Percentiles rank a stretch among this genome's conserved stretches.
Evolutionary conservation across 257 asterid species (phyloP).

Genomic region (Rubia yunnanensis): DNA sequence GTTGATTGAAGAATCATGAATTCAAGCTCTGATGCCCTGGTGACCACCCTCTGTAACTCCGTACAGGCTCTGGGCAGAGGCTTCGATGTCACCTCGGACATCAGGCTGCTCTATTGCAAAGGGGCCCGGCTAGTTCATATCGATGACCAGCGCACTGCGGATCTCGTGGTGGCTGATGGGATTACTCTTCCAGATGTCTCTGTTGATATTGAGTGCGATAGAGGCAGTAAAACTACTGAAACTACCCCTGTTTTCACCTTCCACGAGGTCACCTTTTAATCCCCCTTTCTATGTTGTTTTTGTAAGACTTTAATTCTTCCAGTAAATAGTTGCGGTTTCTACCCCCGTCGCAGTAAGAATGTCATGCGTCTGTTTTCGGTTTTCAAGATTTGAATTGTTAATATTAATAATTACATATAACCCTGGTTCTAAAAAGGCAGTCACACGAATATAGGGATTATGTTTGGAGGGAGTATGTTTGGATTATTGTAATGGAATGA

Average conservation of each 20-base stretch:
- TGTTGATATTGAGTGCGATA: constrained; percentile 55
- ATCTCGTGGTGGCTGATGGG: constrained; percentile 52
- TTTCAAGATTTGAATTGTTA: neutral
- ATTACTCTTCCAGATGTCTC: constrained; percentile 67
- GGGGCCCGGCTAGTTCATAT: constrained; percentile 70
- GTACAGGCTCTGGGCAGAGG: constrained; percentile 98
- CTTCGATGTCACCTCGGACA: constrained; percentile 95
- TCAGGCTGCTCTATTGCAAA: constrained; percentile 85
- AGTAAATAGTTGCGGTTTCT: neutral
- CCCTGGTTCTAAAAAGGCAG: too few relatives aligned
- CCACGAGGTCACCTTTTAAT: constrained; percentile 50
- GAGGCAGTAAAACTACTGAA: constrained; percentile 36
- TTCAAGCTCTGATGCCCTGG: constrained; percentile 37
- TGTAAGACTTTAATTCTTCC: neutral
- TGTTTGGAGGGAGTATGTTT: neutral
- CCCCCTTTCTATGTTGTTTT: neutral
- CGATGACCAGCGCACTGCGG: constrained; percentile 45
- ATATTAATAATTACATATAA: too few relatives aligned
- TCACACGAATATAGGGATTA: too few relatives aligned
- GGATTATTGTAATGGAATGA: neutral
- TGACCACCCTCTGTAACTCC: constrained; percentile 75
- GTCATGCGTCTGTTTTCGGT: too few relatives aligned
- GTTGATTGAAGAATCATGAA: constrained; percentile 3
- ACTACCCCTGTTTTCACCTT: constrained; percentile 66
- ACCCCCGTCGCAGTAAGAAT: neutral